phyloP scores from a whole-genome alignment of 495 filamentous ascomycete species.

The Durotheca rogersii region DNA sequence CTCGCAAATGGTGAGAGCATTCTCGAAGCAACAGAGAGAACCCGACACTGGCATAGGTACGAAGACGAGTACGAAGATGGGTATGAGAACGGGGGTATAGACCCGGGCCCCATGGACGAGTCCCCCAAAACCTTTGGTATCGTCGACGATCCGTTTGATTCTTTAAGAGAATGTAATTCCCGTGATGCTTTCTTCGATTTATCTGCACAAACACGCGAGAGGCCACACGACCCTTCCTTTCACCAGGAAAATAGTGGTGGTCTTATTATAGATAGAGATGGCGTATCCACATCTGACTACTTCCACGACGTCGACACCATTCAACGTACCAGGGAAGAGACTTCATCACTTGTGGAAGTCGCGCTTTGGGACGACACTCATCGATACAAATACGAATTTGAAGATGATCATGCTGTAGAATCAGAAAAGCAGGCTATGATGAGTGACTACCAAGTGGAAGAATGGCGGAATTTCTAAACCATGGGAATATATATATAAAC shows the following conservation, averaged over 20 bases:
- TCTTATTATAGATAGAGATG: not conserved
- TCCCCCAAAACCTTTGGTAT: not conserved
- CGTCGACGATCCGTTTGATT: not conserved
- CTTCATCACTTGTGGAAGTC: constrained; percentile 1
- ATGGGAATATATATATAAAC: constrained; percentile 15
- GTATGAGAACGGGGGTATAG: constrained; percentile 1
- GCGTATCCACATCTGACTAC: not conserved
- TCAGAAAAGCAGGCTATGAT: not conserved
- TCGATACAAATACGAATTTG: not conserved
- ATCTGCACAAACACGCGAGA: not conserved
- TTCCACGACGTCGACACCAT: not conserved
- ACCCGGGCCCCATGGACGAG: not conserved
- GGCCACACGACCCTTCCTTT: not conserved
- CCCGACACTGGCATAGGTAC: not conserved
- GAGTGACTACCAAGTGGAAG: not conserved
- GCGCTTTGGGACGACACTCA: not conserved
- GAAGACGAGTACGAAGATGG: no score
- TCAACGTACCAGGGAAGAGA: not conserved
- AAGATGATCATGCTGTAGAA: not conserved
- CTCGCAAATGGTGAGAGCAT: not conserved
- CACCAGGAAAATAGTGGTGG: not conserved
- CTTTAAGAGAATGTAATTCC: not conserved
- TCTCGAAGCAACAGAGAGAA: not conserved
- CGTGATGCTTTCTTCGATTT: not conserved
- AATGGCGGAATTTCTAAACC: not conserved